Percentiles rank a stretch among this genome's conserved stretches.
phyloP scores from a whole-genome alignment of 2,329 filamentous ascomycete species.

The Calycina marina region DNA sequence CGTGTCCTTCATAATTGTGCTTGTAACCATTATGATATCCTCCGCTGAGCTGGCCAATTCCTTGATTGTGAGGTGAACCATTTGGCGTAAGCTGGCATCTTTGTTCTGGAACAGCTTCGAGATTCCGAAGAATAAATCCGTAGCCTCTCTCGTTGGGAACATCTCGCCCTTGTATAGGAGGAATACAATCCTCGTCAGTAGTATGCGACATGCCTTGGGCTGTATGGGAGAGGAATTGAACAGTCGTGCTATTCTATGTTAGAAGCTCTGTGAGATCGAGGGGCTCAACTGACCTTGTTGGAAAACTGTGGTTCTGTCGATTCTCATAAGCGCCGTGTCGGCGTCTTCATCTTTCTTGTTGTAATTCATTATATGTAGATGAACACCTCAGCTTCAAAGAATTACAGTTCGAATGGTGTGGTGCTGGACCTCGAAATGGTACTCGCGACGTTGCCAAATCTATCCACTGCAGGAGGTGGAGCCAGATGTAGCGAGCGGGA shows the following conservation, averaged over 20 bases:
- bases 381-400: conserved; percentile 24
- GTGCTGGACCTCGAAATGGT: conserved; percentile 4
- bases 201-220: conserved; percentile 90
- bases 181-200: conserved; percentile 92
- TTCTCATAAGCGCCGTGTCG: conserved; percentile 85
- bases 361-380: conserved; percentile 62
- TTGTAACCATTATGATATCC: conserved; percentile 99
- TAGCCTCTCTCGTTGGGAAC: conserved; percentile 95
- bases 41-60: conserved; percentile 90
- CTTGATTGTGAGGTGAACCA: conserved; percentile 98
- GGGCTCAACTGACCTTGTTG: conserved; percentile 64
- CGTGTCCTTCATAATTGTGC: conserved; percentile 99
- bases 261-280: conserved; percentile 22
- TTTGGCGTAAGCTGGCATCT: conserved; percentile 92
- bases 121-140: conserved; percentile 95
- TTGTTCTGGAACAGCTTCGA: conserved; percentile 99
- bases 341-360: conserved; percentile 99
- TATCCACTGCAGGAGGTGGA: conserved; percentile 14
- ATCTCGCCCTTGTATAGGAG: conserved; percentile 94
- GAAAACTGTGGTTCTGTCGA: conserved; percentile 94
- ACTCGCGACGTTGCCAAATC: conserved; percentile 20
- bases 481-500: conserved; percentile 9
- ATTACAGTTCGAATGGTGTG: conserved; percentile 15
- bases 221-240: conserved; percentile 98
- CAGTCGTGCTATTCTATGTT: conserved; percentile 58